phyloP scores from a whole-genome alignment of 441 rosid genomes.

The Croton laevigatus region DNA sequence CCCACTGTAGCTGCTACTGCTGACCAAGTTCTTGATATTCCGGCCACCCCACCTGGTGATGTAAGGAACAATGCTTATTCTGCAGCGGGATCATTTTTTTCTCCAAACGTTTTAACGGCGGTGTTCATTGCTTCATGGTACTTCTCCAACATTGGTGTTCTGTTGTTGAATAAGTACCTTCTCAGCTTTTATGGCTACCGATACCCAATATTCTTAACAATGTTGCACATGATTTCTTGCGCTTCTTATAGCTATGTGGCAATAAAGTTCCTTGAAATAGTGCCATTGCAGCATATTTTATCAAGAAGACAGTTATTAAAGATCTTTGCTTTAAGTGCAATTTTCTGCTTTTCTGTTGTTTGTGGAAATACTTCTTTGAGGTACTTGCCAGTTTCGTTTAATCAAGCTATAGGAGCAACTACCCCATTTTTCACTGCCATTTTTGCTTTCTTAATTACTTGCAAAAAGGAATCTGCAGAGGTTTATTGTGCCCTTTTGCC shows the following conservation, averaged over 20 bases:
- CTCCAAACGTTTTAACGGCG: slow-evolving; percentile 65
- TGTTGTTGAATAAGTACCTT: slow-evolving; percentile 85
- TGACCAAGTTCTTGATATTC: slow-evolving; percentile 67
- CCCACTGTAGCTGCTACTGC: slow-evolving; percentile 33
- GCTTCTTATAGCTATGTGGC: slow-evolving; percentile 75
- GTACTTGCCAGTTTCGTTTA: slow-evolving; percentile 90
- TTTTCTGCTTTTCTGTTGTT: slow-evolving; percentile 88
- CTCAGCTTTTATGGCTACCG: slow-evolving; percentile 85
- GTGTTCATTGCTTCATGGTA: slow-evolving; percentile 84
- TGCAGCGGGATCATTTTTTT: slow-evolving; percentile 36
- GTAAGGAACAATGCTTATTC: slow-evolving; percentile 43
- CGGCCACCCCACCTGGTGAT: slow-evolving; percentile 82
- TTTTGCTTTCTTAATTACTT: slow-evolving; percentile 78
- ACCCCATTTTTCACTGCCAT: slow-evolving; percentile 97
- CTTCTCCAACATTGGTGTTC: slow-evolving; percentile 87
- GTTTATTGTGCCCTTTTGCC: slow-evolving; percentile 85
- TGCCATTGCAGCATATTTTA: slow-evolving; percentile 76
- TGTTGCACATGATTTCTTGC: slow-evolving; percentile 90
- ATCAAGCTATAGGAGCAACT: slow-evolving; percentile 92
- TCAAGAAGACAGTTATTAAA: slow-evolving; percentile 83
- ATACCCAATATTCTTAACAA: slow-evolving; percentile 85
- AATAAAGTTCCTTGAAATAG: slow-evolving; percentile 63
- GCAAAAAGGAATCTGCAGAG: slow-evolving; percentile 78
- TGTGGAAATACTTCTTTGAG: slow-evolving; percentile 92
- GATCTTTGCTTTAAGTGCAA: slow-evolving; percentile 74